A percentile compares a stretch with the other conserved stretches of the same genome.
These are phyloP conservation scores for Apophysomyces variabilis DNA, from an alignment of 371 early-diverging fungal species.

Conservation along the genomic window DNA sequence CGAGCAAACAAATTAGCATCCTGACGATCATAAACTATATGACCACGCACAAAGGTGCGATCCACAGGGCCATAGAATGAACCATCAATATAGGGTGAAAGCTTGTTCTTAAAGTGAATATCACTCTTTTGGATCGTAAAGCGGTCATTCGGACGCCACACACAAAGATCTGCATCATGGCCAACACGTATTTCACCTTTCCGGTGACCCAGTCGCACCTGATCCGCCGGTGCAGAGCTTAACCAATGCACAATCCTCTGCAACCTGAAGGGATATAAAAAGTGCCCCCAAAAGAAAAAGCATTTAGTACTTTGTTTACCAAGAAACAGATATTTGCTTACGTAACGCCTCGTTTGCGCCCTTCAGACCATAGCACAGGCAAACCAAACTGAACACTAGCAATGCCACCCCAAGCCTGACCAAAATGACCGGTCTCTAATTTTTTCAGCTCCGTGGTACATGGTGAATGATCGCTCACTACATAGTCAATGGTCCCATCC, in stretches of 20 bases:
- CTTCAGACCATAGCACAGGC: conserved; percentile 82
- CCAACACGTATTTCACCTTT: conserved; percentile 75
- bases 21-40: conserved; percentile 53
- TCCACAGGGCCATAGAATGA: conserved; percentile 67
- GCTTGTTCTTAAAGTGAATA: conserved; percentile 82
- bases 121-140: conserved; percentile 58
- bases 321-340: conserved; percentile 28
- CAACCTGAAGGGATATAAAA: conserved; percentile 32
- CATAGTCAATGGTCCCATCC: conserved; percentile 82
- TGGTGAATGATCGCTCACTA: conserved; percentile 87
- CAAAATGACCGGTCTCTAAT: conserved; percentile 72
- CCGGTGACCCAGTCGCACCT: conserved; percentile 61
- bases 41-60: conserved; percentile 78
- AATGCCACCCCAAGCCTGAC: conserved; percentile 86
- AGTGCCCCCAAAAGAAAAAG: conserved; percentile 9
- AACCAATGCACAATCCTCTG: conserved; percentile 71
- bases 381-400: conserved; percentile 84
- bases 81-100: conserved; percentile 76
- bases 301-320: no score
- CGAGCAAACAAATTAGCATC: conserved; percentile 17
- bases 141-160: conserved; percentile 75
- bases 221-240: conserved; percentile 67
- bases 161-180: conserved; percentile 76
- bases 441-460: conserved; percentile 80
- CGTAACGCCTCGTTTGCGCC: conserved; percentile 67